Evolutionary conservation across 2,329 filamentous ascomycete species (phyloP).

Genomic region (Stemphylium beticola): DNA sequence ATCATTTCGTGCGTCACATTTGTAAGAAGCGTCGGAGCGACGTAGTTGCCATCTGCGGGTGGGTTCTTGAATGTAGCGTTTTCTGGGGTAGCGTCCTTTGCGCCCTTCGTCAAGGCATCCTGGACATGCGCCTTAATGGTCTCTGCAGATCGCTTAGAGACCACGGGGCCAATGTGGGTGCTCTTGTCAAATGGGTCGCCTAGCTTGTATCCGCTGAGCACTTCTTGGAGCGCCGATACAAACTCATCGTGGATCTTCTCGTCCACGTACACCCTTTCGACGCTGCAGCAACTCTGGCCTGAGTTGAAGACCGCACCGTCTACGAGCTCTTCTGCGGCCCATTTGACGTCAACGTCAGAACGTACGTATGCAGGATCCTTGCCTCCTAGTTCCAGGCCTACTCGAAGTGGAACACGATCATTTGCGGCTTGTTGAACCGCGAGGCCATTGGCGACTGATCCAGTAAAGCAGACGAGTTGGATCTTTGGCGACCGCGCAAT

Average conservation of each 20-base stretch:
- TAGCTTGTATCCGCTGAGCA: conserved; percentile 78
- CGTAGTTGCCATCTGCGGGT: conserved; percentile 83
- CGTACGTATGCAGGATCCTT: conserved; percentile 94
- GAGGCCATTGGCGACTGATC: conserved; percentile 85
- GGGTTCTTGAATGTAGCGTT: conserved; percentile 77
- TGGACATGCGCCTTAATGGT: conserved; percentile 79
- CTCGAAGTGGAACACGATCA: conserved; percentile 77
- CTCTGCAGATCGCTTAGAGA: conserved; percentile 79
- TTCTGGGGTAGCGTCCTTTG: conserved; percentile 81
- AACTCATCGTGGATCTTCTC: conserved; percentile 84
- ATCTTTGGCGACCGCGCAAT: conserved; percentile 79
- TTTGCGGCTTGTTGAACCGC: conserved; percentile 84
- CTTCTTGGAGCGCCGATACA: conserved; percentile 76
- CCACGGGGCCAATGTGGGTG: conserved; percentile 86
- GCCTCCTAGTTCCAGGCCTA: conserved; percentile 89
- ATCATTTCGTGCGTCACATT: conserved; percentile 81
- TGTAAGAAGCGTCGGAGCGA: conserved; percentile 82
- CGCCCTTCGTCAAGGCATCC: conserved; percentile 83
- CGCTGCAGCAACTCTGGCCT: conserved; percentile 94
- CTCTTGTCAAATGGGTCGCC: conserved; percentile 83
- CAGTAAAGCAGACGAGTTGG: conserved; percentile 88
- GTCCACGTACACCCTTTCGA: conserved; percentile 91
- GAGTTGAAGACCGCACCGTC: conserved; percentile 98
- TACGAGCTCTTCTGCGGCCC: conserved; percentile 93
- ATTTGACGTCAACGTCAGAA: conserved; percentile 82